Evolutionary conservation across 257 asterid species (phyloP), one percentile per base, ranked within the genome.

Genomic region (Penstemon newberryi): DNA sequence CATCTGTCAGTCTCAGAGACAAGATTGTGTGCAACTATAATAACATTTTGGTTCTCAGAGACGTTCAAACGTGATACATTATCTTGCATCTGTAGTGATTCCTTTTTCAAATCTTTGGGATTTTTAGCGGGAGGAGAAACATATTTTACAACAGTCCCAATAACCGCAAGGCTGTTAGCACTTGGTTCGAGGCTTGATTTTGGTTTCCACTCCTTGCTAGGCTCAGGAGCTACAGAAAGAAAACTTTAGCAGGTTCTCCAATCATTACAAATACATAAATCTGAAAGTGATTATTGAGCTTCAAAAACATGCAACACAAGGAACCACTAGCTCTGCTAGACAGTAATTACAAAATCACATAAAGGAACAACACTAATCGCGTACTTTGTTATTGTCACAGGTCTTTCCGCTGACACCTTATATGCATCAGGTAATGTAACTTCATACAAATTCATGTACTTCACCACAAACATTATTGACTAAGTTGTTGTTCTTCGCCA

Each of bases 131-230:
- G 81, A 72, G 92, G 82, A 67, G 92, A 53, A 66, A 77, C 82
- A 61, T 77, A 61, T 78, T 86, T 77, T 63, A 80, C 75, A 81
- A 90, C 78, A 64, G 73, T 56, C 65, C 85, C 96, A 79, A 78
- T 83, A 79, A 85, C 79, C 49, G 88, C 91, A 52, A 86, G 85
- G 62, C 83, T 77, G 40, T 68, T 85, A 36, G 71, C 79, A 71
- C 70, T 76, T 46, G 85, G 66, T 81, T 86, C 91, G 70, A 79
- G 81, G 78, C 72, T 85, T 58, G 89, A 76, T 77, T 94, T 94
- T 62, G 96, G 98, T 78, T 94, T 94, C 99, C 99, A 94, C 81
- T 92, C 95, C 84, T 87, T 92, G 50, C 82, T 86, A 57, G 89
- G 86, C 83, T 84, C 89, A 71, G 88, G 39, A 59, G 82, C 91